Conservation (phyloP, 2,329 filamentous ascomycete species). For the Graphiopsis chlorocephala region DNA sequence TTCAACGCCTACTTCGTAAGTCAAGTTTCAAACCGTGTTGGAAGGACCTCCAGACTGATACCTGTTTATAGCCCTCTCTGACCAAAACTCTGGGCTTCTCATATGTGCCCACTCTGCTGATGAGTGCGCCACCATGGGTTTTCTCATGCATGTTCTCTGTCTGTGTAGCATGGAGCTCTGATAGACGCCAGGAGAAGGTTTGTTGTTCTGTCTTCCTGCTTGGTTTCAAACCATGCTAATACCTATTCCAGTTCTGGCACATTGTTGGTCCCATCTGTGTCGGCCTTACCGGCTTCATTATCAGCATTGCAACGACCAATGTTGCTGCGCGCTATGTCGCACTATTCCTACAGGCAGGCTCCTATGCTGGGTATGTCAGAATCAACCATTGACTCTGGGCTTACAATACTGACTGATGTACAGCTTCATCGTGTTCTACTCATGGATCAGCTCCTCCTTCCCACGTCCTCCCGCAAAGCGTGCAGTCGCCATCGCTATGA, state of each 20-base stretch:
- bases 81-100: conserved; percentile 69
- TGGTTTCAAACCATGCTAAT: conserved; percentile 27
- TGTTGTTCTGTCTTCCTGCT: background rate
- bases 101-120: conserved; percentile 52
- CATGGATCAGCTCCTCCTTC: conserved; percentile 75
- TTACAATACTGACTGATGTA: conserved; percentile 29
- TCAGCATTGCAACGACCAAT: conserved; percentile 10
- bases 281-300: conserved; percentile 9
- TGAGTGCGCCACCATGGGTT: conserved; percentile 43
- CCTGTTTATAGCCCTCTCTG: conserved; percentile 33
- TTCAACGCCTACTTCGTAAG: conserved; percentile 24
- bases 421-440: conserved; percentile 47
- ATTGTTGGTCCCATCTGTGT: conserved; percentile 10
- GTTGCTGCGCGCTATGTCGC: conserved; percentile 27
- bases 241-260: conserved; percentile 33
- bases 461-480: conserved; percentile 74
- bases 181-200: conserved; percentile 29
- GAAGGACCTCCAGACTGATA: conserved; percentile 23
- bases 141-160: conserved; percentile 31
- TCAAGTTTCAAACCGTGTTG: conserved; percentile 34
- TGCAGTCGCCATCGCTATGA: conserved; percentile 68
- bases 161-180: conserved; percentile 29
- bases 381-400: background rate
- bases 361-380: conserved; percentile 26
- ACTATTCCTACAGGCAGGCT: conserved; percentile 35